phyloP scores from a whole-genome alignment of 1,139 yeast genomes.

The Blastobotrys proliferans region DNA sequence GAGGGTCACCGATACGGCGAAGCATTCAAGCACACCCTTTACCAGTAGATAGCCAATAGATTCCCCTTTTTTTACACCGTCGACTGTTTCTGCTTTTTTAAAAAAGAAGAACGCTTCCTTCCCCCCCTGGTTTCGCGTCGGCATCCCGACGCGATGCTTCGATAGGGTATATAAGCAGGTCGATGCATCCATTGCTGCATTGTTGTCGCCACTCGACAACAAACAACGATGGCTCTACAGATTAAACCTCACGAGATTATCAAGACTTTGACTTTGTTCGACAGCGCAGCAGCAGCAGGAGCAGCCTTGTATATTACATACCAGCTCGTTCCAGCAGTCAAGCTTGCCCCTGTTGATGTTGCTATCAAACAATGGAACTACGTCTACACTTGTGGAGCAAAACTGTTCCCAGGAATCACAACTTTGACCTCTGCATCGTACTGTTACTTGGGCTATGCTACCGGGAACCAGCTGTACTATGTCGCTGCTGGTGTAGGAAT shows the following conservation, averaged over 20 bases:
- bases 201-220: too few species aligned
- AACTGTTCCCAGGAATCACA: background rate
- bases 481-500: background rate
- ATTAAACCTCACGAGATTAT: too few species aligned
- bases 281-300: background rate
- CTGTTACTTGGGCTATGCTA: background rate
- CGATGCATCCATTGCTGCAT: too few species aligned
- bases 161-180: too few species aligned
- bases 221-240: too few species aligned
- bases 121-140: too few species aligned
- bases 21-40: too few species aligned
- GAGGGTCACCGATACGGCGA: conserved; percentile 49
- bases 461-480: background rate
- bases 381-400: background rate
- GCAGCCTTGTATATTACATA: background rate
- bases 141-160: too few species aligned
- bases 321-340: background rate
- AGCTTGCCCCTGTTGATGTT: background rate
- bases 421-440: background rate
- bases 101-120: too few species aligned
- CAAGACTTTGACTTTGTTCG: background rate
- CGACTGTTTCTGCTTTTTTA: too few species aligned
- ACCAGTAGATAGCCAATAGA: too few species aligned
- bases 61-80: too few species aligned
- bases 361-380: background rate